Conservation (phyloP, 2,329 filamentous ascomycete genomes). For the Alternaria triticina region DNA sequence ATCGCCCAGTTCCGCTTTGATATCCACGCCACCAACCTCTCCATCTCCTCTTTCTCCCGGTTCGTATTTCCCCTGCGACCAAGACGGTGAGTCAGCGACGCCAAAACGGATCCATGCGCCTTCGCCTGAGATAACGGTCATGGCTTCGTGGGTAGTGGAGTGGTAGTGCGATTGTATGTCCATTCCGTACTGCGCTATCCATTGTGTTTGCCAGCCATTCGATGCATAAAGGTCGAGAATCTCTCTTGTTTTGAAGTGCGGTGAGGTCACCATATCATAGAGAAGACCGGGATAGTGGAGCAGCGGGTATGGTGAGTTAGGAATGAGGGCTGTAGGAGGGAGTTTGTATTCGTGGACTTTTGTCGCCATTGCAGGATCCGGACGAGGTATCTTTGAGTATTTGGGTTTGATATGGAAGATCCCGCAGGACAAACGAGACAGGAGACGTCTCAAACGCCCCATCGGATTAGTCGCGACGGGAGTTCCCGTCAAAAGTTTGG, state of each 20-base stretch:
- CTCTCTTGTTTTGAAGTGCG: constrained; percentile 32
- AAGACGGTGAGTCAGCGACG: constrained; percentile 54
- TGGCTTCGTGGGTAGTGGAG: constrained; percentile 60
- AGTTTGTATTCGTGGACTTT: constrained; percentile 31
- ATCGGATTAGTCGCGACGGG: not conserved
- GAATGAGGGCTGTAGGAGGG: constrained; percentile 44
- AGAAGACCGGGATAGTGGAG: constrained; percentile 60
- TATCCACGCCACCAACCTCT: constrained; percentile 58
- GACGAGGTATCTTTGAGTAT: not conserved
- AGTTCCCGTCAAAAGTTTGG: not conserved
- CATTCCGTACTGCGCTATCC: constrained; percentile 64
- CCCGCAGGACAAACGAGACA: not conserved
- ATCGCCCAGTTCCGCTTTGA: constrained; percentile 60
- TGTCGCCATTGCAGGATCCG: constrained; percentile 7
- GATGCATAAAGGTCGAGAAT: constrained; percentile 55
- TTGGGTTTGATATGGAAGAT: not conserved
- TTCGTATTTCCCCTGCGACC: constrained; percentile 27
- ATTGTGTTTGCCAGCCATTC: constrained; percentile 62
- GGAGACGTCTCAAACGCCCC: not conserved
- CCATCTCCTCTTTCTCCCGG: constrained; percentile 49
- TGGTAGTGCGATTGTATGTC: constrained; percentile 66
- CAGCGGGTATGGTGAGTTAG: constrained; percentile 54
- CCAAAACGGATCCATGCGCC: constrained; percentile 62
- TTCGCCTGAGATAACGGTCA: constrained; percentile 61
- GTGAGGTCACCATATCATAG: constrained; percentile 26